Percentiles rank a stretch among this genome's conserved stretches.
These are phyloP conservation scores for Funneliformis caledonium DNA, from an alignment of 371 early-diverging fungal species.

Conservation along the genomic window DNA sequence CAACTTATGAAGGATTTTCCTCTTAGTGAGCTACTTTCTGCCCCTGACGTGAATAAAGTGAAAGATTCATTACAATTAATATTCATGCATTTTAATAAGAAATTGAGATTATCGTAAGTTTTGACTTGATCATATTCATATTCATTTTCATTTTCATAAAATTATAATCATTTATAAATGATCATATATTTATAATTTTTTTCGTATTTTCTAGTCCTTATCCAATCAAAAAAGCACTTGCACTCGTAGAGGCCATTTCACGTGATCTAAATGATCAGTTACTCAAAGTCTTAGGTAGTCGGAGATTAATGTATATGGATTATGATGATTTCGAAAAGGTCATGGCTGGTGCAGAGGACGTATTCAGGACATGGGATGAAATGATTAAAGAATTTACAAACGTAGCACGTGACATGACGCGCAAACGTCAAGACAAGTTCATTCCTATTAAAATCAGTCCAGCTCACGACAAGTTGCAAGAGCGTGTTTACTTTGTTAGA, in stretches of 20 bases:
- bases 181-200: background rate
- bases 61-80: slow-evolving; percentile 80
- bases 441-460: slow-evolving; percentile 92
- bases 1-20: slow-evolving; percentile 98
- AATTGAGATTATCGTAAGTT: slow-evolving; percentile 85
- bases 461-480: slow-evolving; percentile 92
- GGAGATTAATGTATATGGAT: slow-evolving; percentile 92
- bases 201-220: slow-evolving; percentile 70
- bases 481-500: slow-evolving; percentile 87
- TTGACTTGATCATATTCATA: background rate
- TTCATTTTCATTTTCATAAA: background rate
- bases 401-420: slow-evolving; percentile 93
- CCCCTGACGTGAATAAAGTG: slow-evolving; percentile 89
- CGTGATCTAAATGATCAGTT: slow-evolving; percentile 93
- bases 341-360: slow-evolving; percentile 83
- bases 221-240: slow-evolving; percentile 91
- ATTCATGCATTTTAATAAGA: slow-evolving; percentile 96
- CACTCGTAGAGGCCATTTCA: slow-evolving; percentile 94
- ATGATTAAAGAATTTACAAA: slow-evolving; percentile 93
- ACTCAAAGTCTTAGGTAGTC: slow-evolving; percentile 83
- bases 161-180: background rate
- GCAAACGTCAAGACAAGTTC: slow-evolving; percentile 92
- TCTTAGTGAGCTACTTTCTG: slow-evolving; percentile 91
- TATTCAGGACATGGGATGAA: slow-evolving; percentile 95
- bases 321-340: slow-evolving; percentile 85